Base-by-base conservation (phyloP, 1,139 yeast genomes). In the Wickerhamiella pararugosa region DNA sequence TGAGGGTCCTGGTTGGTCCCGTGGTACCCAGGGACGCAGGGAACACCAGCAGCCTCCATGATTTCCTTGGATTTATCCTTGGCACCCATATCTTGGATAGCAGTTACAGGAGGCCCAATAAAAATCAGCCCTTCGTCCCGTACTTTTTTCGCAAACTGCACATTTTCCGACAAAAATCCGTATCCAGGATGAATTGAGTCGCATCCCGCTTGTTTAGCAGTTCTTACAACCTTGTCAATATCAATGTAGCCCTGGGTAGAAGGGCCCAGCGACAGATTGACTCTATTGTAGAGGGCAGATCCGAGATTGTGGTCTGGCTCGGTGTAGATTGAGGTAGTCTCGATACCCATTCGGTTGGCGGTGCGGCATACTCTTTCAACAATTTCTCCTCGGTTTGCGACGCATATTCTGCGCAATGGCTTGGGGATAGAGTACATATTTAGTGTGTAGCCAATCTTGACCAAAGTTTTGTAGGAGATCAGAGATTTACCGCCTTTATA, bases 361-460 rank as follows among this genome's bases (percentile, higher is more conserved):
- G 69, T 58, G 34, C 58, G 53, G 27, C 63, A 59, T 36, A 66
- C 66, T 34, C 73, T 53, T 49, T 66, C 65, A 25, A 71, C 71
- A 34, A 68, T 68, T 49, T 68, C 73, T 27, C 73, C 73, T 44
- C 73, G 59, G 48, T 67, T 67, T 32, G 72, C 72, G 33, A 67
- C 59, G 32, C 67, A 55, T 7, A 68, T 65, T 36, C 56, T 59
- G 32, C 56, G 49, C 39, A 62, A 51, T 8, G 60, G 58, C 32
- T 47, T 9, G 3, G 37, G 37, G 30, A 34, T 10, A 8, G n/a
- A 25, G 8, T 34, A 11, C 37, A 34, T 34, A 8, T 29, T n/a
- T 4, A 4, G 2, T 4, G 31, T n/a, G 31, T 8, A 29, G 31
- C n/a, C 31, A 4, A 4, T 15, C 21, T 15, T 15, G 21, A 15